phyloP scores from a whole-genome alignment of 352 stramenopile genomes.

The Pythium sp. region DNA sequence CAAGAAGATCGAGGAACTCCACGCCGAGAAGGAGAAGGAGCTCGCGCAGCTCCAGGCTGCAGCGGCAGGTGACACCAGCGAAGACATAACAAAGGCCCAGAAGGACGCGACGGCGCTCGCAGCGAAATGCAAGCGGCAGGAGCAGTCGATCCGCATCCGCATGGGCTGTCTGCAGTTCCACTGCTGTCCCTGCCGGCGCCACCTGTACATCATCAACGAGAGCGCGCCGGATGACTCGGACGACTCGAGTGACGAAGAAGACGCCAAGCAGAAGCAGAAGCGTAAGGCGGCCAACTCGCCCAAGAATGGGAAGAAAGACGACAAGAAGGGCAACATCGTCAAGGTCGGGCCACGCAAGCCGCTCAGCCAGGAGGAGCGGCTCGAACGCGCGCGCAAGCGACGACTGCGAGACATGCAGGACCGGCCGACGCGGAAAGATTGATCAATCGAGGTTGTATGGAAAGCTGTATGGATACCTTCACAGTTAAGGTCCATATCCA shows the following conservation, averaged over 20 bases:
- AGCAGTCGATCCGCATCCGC: constrained; percentile 51
- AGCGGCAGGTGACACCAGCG: constrained; percentile 21
- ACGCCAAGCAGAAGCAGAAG: constrained; percentile 25
- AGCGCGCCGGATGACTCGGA: constrained; percentile 25
- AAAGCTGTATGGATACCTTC: background rate
- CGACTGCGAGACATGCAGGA: constrained; percentile 69
- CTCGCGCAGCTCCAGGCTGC: constrained; percentile 31
- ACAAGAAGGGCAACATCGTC: constrained; percentile 53
- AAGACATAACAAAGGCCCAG: constrained; percentile 31
- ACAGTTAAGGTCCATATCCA: too few species aligned
- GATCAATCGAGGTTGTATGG: background rate
- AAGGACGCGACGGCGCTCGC: constrained; percentile 23
- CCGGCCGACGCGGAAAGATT: constrained; percentile 56
- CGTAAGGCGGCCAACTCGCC: background rate
- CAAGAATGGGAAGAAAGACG: constrained; percentile 23
- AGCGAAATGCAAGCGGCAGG: constrained; percentile 50
- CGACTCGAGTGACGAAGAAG: constrained; percentile 32
- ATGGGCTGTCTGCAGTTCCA: constrained; percentile 70
- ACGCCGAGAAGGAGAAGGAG: constrained; percentile 41
- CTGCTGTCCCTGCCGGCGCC: constrained; percentile 59
- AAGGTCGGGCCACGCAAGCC: constrained; percentile 52
- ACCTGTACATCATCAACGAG: constrained; percentile 58
- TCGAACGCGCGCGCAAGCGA: constrained; percentile 61
- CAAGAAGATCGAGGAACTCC: constrained; percentile 52
- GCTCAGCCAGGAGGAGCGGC: constrained; percentile 63